Evolutionary conservation across 2,329 filamentous ascomycete species (phyloP), one percentile per base, ranked within the genome.

Genomic region (Aspergillaceae sp.): DNA sequence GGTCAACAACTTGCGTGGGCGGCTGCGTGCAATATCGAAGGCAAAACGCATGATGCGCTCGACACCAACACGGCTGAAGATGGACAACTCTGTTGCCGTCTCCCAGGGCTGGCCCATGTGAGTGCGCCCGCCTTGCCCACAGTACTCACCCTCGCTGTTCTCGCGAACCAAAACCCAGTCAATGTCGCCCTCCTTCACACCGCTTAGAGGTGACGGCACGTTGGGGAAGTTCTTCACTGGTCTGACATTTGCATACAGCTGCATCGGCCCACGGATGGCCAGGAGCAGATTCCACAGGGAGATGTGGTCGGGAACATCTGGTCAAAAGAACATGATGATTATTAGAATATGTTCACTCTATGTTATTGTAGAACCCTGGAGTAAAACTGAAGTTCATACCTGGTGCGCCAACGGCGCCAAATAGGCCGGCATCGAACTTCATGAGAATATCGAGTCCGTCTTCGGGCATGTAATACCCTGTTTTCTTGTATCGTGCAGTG

Each of bases 241-340:
- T 0, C 83, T 74, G 0, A 86, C 74, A 51, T 85, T 86, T 52
- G 83, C 76, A 56, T 84, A 86, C 56, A 85, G 81, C 50, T 84
- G 81, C 40, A 86, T 73, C 34, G 79, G 74, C 43, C 83, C 79
- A 34, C 83, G 77, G 56, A 86, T 84, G 11, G 80, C 80, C 5
- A 86, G 69, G 40, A 84, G 77, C 30, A 83, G 74, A 5, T 76
- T 75, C 83, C 83, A 86, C 1, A 86, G 75, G 0, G 78, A 79
- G 48, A 84, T 76, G 51, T 85, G 77, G 52, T 86, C 41, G 10
- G 41, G 41, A n/a, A 33, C 41, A 27, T 42, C 30, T 35, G 9
- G 11, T 38, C 7, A 37, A 19, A n/a, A 7, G 3, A 11, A 5
- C 8, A 36, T 3, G 9, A 4, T 6, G 2, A 19, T 19, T 19